A percentile compares a stretch with the other conserved stretches of the same genome.
Evolutionary conservation across 2,329 filamentous ascomycete species (phyloP).

Genomic region (Sporothrix euskadiensis): DNA sequence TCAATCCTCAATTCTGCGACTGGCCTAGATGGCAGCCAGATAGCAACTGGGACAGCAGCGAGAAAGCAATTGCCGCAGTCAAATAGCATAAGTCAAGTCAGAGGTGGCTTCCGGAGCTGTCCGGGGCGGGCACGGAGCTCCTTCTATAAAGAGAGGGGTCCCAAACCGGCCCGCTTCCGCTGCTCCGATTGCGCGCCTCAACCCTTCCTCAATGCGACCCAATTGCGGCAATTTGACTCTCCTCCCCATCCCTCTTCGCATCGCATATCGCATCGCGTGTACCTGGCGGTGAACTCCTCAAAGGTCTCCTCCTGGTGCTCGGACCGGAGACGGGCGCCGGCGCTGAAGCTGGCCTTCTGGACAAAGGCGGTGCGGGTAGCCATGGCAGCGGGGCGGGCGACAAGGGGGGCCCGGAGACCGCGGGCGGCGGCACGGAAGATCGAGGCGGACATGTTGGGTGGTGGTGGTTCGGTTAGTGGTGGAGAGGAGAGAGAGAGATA

Average conservation of each 20-base stretch:
- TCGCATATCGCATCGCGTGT: constrained; percentile 45
- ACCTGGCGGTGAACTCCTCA: constrained; percentile 98
- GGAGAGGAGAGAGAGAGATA: constrained; percentile 22
- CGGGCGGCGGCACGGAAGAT: constrained; percentile 72
- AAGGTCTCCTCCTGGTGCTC: constrained; percentile 93
- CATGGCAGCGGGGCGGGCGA: constrained; percentile 51
- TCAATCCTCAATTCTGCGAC: constrained; percentile 40
- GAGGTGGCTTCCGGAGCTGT: background rate
- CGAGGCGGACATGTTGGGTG: constrained; percentile 51
- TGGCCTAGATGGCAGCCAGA: background rate
- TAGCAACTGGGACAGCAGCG: background rate
- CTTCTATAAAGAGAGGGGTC: background rate
- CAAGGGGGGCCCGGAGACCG: constrained; percentile 61
- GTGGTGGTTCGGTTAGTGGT: constrained; percentile 14
- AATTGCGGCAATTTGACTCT: background rate
- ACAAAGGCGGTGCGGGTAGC: constrained; percentile 56
- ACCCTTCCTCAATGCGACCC: background rate
- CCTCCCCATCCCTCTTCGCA: background rate
- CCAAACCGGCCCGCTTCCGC: background rate
- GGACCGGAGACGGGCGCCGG: constrained; percentile 55
- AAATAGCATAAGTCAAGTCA: too few species aligned
- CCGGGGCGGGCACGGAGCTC: background rate
- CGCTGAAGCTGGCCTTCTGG: constrained; percentile 63
- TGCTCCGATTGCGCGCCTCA: constrained; percentile 15
- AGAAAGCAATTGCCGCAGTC: background rate